Evolutionary conservation across 768 basidiomycete species (phyloP), one percentile per base, ranked within the genome.

Genomic region (Lentinula sp.): DNA sequence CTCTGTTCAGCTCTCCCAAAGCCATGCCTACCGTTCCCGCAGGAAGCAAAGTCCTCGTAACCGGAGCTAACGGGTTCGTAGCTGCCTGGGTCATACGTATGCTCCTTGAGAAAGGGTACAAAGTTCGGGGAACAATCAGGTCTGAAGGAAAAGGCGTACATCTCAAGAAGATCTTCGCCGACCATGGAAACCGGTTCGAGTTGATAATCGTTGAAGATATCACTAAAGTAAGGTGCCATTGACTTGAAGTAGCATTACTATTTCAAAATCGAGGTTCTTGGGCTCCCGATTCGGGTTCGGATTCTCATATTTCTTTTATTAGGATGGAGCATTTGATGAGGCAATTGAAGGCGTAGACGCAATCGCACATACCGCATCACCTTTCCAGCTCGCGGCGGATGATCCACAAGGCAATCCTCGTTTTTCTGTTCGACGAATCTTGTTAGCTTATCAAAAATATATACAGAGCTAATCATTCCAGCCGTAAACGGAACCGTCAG

Each of bases 401-500:
- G 61, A 68, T 57, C 73, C 76, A 3, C 63, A 72, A 13, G 68
- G 72, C 73, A 51, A 32, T 28, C 18, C 16, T 36, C 6, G 6
- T 6, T 5, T 42, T 50, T 46, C 18, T 23, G 36, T 36, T 41
- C n/a, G 35, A 18, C 8, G 15, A 39, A 45, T 6, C 20, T 46
- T 33, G 12, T 60, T 51, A 36, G 39, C 32, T 8, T 12, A 18
- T 39, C 16, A 16, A 13, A 36, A 33, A 18, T 20, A 12, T 49
- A 4, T 6, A 20, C 18, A 87, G 86, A 89, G 62, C 66, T 90
- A 42, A 84, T 91, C 63, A 71, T 69, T 16, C 91, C 92, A 5
- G 91, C 91, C 28, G 81, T 93, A 3, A 73, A 83, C 2, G 91
- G 91, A 1, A 93, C 91, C 0, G 66, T 81, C 1, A 78, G 83